Base-by-base conservation (phyloP, 2,329 filamentous ascomycete genomes). In the Claviceps fusiformis region DNA sequence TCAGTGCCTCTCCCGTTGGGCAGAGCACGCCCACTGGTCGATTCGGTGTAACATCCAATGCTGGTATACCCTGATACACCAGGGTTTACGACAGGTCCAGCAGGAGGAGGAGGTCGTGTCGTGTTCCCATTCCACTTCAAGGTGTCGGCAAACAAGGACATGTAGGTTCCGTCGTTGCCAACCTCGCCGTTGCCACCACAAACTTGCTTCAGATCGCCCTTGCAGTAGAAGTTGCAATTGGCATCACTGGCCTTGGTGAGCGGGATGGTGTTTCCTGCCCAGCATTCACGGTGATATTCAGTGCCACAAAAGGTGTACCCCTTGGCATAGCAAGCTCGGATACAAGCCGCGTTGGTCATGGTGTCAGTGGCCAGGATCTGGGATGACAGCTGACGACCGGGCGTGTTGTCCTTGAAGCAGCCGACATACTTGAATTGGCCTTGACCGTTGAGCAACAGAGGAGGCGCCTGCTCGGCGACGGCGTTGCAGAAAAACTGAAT, bases 391-490 rank as follows among this genome's bases (percentile, higher is more conserved):
- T 81, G 78, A 11, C 78, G 72, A 13, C 71, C 72, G 0, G 78
- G 78, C 48, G 78, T 80, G 57, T 78, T 79, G 59, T 82, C 79
- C 50, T 72, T 71, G 65, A 70, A 81, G 64, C 79, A 82, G 3
- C 79, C 79, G 1, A 71, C 60, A 55, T 82, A 82, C 11, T 72
- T 70, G 59, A 77, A 81, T n/a, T 69, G 64, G 7, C 74, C 75
- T 0, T 71, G 68, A 0, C 75, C 75, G 27, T 72, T 69, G 1
- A 59, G 49, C 6, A 72, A 56, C 52, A 78, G 62, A 3, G 78
- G 78, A 0, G 77, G 70, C 0, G 76, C 73, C 62, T 82, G 80
- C 54, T 79, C 74, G 0, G 77, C 60, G 0, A 79, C 71, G 1
- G 76, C 78, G 6, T 65, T 72, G 56, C 80, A 82, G 50, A 63